Conservation (phyloP, 768 basidiomycete species). For the Mycena leptocephala region DNA sequence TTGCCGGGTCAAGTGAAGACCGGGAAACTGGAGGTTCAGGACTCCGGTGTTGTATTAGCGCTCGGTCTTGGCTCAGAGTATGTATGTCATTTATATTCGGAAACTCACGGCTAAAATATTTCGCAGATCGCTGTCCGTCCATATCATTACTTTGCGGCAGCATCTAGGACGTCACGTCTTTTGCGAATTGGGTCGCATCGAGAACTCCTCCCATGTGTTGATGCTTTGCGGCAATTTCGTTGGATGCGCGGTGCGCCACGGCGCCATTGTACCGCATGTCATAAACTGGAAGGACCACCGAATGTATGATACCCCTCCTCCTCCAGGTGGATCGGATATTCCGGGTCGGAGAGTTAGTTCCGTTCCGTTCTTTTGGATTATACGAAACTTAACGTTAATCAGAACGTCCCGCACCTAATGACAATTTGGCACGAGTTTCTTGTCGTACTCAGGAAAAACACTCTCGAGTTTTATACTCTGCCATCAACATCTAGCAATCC, state of each 20-base stretch:
- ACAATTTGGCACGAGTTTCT: background rate
- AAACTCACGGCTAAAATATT: background rate
- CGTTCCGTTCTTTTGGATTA: background rate
- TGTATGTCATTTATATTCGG: too few relatives aligned
- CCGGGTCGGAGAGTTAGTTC: constrained; percentile 2
- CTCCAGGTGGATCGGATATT: background rate
- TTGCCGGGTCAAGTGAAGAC: constrained; percentile 26
- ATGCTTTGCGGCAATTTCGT: constrained; percentile 21
- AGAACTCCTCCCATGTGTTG: constrained; percentile 16
- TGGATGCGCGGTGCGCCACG: constrained; percentile 26
- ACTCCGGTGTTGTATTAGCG: constrained; percentile 14
- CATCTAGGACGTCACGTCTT: background rate
- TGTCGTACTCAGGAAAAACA: background rate
- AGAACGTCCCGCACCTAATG: constrained; percentile 25
- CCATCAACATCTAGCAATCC: background rate
- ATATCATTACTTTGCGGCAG: background rate
- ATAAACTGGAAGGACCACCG: constrained; percentile 2
- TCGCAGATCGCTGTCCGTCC: background rate
- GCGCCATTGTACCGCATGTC: constrained; percentile 1
- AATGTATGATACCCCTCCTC: background rate
- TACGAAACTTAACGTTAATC: background rate
- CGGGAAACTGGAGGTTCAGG: constrained; percentile 21
- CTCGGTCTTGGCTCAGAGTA: constrained; percentile 18
- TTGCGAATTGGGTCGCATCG: constrained; percentile 2
- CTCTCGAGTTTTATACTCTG: constrained; percentile 14